Base-by-base conservation (phyloP, 1,284 basidiomycete genomes). In the Leccinum griseonigrum region DNA sequence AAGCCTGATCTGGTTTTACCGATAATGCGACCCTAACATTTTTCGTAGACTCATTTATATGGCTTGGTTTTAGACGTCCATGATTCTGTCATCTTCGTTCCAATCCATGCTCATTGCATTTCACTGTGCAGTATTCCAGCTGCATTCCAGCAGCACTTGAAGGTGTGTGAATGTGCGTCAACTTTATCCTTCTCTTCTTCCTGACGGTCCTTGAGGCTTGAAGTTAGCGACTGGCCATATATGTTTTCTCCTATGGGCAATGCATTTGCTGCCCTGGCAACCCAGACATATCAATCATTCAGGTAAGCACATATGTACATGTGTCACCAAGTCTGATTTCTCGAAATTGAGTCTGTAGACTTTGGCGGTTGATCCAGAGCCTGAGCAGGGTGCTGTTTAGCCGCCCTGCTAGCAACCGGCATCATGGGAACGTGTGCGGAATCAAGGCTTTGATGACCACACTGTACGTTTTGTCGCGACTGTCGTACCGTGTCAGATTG, bases 201-300 rank as follows among this genome's bases (percentile, higher is more conserved):
- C 29, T 61, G 6, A 67, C 9, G 2, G 6, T 29, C 18, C 10
- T 36, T 1, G 13, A 52, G 22, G 22, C 22, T 22, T 22, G 22
- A 22, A 71, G 67, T 57, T 3, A 26, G 10, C 11, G 29, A 18
- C 56, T 68, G 81, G 81, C 78, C 80, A 3, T 78, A 79, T 56
- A 74, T 76, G 0, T 78, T 81, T 62, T 82, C 81, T 2, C 79
- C 80, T 4, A 68, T 77, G 22, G 76, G 77, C 5, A 81, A 79
- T 1, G 74, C 79, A 0, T 65, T 79, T 7, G 77, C 78, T 22
- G 80, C 81, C 8, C 67, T 82, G 46, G 64, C 78, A 16, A 78
- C 80, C 1, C 81, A 83, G 18, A 14, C 59, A 1, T 62, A 56
- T 32, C 55, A 66, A 13, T 65, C 60, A 0, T 54, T 48, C 38